A percentile compares a stretch with the other conserved stretches of the same genome.
Evolutionary conservation across 225 moss, liverwort and hornwort species (phyloP).

Genomic region (Neckera pumila): DNA sequence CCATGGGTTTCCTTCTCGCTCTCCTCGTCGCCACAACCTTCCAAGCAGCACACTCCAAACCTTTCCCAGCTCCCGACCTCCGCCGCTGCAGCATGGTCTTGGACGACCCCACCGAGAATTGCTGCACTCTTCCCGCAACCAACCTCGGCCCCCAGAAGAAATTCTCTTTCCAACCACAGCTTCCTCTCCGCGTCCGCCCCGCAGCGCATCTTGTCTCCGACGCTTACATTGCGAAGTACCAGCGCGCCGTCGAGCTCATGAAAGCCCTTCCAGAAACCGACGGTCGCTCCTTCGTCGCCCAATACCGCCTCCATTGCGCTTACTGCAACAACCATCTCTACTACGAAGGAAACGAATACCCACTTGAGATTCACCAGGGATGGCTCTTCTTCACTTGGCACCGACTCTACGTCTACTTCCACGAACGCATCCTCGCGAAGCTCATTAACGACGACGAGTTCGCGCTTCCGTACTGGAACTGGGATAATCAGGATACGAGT

Average conservation of each 20-base stretch:
- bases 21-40: neutral
- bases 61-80: slow-evolving; percentile 23
- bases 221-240: slow-evolving; percentile 26
- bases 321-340: slow-evolving; percentile 42
- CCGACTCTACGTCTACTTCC: slow-evolving; percentile 33
- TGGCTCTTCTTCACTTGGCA: slow-evolving; percentile 55
- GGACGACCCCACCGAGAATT: slow-evolving; percentile 1
- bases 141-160: neutral
- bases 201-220: slow-evolving; percentile 15
- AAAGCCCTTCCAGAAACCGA: slow-evolving; percentile 19
- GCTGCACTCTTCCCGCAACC: slow-evolving; percentile 10
- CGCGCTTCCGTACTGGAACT: slow-evolving; percentile 49
- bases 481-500: slow-evolving; percentile 17
- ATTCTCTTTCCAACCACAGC: neutral
- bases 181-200: slow-evolving; percentile 6
- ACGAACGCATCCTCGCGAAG: slow-evolving; percentile 38
- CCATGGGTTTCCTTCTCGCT: neutral
- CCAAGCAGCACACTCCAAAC: neutral
- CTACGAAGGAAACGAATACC: neutral
- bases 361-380: slow-evolving; percentile 35
- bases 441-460: slow-evolving; percentile 36
- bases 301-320: slow-evolving; percentile 31
- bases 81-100: slow-evolving; percentile 11
- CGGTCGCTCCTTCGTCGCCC: slow-evolving; percentile 17
- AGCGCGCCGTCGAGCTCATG: slow-evolving; percentile 28